Percentiles rank a stretch among this genome's conserved stretches.
Conservation (phyloP, 2,329 filamentous ascomycete genomes). For the Neopestalotiopsis clavispora region DNA sequence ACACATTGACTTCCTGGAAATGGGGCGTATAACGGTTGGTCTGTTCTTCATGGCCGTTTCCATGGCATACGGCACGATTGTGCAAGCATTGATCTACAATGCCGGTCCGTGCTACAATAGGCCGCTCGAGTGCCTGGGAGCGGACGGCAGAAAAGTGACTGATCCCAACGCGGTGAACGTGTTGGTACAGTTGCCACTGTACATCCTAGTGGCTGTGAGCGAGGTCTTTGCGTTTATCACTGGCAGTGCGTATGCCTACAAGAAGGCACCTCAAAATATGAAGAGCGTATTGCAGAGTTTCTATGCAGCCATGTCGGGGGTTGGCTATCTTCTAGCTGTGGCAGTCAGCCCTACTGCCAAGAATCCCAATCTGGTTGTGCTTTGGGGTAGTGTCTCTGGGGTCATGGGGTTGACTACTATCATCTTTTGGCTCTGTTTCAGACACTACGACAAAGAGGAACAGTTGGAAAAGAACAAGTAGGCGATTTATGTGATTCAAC, state of each 20-base stretch:
- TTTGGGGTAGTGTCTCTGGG: too few species aligned
- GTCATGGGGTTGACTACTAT: too few species aligned
- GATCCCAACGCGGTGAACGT: constrained; percentile 3
- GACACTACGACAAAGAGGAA: too few species aligned
- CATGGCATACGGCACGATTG: not conserved
- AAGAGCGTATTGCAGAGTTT: not conserved
- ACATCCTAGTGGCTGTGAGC: not conserved
- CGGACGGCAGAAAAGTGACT: not conserved
- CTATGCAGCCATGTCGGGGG: too few species aligned
- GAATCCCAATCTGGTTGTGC: too few species aligned
- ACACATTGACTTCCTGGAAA: not conserved
- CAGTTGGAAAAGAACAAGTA: too few species aligned
- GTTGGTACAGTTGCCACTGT: not conserved
- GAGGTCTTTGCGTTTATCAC: not conserved
- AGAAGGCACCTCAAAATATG: not conserved
- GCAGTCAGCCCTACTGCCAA: too few species aligned
- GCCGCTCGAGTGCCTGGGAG: not conserved
- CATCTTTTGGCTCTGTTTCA: too few species aligned
- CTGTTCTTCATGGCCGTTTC: not conserved
- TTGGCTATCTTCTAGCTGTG: too few species aligned
- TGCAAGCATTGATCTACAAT: not conserved
- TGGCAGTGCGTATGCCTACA: constrained; percentile 4
- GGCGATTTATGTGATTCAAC: too few species aligned
- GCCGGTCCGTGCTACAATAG: constrained; percentile 2
- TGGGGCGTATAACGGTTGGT: not conserved